Conservation (phyloP, 2,329 filamentous ascomycete genomes). For the Ophiostoma himal-ulmi region DNA sequence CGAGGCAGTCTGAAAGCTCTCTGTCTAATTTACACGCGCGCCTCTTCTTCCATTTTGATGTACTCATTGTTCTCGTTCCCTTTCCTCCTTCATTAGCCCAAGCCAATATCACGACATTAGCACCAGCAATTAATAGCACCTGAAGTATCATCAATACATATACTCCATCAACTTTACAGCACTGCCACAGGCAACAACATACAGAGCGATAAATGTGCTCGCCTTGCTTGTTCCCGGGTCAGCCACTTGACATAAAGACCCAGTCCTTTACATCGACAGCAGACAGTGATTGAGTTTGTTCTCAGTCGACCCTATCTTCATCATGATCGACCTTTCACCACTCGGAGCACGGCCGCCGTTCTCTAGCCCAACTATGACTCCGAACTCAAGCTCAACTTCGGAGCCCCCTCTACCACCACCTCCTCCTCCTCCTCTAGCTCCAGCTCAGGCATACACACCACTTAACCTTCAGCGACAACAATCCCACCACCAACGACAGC, state of each 20-base stretch:
- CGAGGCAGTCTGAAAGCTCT: neutral
- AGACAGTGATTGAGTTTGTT: neutral
- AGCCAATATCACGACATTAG: neutral
- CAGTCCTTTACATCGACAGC: neutral
- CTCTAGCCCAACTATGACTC: neutral
- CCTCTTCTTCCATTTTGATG: neutral
- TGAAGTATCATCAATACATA: neutral
- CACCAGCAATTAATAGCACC: neutral
- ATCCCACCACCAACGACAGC: slow-evolving; percentile 7
- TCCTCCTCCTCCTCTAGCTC: slow-evolving; percentile 2
- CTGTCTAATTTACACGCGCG: neutral
- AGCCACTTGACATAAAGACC: slow-evolving; percentile 5
- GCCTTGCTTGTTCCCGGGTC: neutral
- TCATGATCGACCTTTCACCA: slow-evolving; percentile 22
- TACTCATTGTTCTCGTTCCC: neutral
- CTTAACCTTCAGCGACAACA: neutral
- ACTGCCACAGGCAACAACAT: neutral
- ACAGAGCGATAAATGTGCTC: neutral
- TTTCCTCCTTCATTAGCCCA: neutral
- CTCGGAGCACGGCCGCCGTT: slow-evolving; percentile 17
- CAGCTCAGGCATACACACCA: slow-evolving; percentile 5
- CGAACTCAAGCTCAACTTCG: neutral
- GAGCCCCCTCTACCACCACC: slow-evolving; percentile 8
- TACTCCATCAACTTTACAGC: too few relatives aligned
- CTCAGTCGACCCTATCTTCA: neutral